Percentiles rank a stretch among this genome's conserved stretches.
These are phyloP conservation scores for Chrysopogon serrulatus DNA, from an alignment of 176 grass and related monocot genomes.

Conservation along the genomic window DNA sequence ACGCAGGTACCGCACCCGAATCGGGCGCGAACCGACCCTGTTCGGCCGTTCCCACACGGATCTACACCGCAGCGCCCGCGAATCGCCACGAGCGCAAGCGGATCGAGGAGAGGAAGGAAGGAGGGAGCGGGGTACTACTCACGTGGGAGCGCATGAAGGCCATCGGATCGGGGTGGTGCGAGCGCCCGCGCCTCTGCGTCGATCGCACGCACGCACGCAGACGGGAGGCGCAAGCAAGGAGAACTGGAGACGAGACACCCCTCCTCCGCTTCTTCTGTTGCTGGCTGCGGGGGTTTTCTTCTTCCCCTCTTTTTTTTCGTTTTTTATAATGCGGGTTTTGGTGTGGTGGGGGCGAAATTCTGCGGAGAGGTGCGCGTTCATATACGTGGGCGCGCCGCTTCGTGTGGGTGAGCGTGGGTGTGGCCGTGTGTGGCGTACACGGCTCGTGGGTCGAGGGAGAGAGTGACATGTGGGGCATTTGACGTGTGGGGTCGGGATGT, in stretches of 20 bases:
- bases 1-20: not conserved
- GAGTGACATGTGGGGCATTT: not conserved
- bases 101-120: not conserved
- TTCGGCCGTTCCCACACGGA: not conserved
- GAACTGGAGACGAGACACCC: not conserved
- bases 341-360: constrained; percentile 13
- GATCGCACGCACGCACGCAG: constrained; percentile 46
- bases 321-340: not conserved
- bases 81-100: not conserved
- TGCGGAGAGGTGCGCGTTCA: not conserved
- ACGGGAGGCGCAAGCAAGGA: not conserved
- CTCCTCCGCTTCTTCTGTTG: not conserved
- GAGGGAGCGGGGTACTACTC: constrained; percentile 16
- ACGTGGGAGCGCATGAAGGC: constrained; percentile 53
- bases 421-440: not conserved
- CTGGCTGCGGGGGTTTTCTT: not conserved
- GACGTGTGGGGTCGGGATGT: not conserved
- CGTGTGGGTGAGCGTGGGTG: not conserved
- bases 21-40: not conserved
- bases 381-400: constrained; percentile 24
- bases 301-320: not conserved
- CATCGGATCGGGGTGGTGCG: constrained; percentile 9
- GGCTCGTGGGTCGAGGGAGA: too few species aligned
- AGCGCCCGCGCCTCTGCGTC: constrained; percentile 18
- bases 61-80: not conserved